phyloP scores from a whole-genome alignment of 202 grass and related monocot species.

The Panicum hallii region DNA sequence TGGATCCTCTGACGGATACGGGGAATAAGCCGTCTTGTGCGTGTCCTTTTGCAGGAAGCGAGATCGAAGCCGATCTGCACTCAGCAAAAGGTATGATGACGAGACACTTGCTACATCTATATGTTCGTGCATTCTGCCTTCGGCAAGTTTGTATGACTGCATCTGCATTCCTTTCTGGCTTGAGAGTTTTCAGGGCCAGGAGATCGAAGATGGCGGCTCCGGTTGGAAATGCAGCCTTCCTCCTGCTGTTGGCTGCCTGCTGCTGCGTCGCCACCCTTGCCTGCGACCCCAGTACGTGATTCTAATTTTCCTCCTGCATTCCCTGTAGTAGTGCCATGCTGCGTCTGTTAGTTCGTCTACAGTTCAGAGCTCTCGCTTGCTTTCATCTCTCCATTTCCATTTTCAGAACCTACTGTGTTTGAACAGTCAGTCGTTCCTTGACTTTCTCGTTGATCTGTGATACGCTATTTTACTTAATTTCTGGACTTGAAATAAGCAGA shows the following conservation, averaged over 20 bases:
- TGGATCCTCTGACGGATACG: constrained; percentile 10
- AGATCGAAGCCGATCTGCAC: background rate
- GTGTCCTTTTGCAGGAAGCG: constrained; percentile 29
- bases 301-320: background rate
- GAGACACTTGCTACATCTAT: constrained; percentile 1
- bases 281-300: constrained; percentile 47
- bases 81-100: constrained; percentile 11
- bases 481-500: constrained; percentile 24
- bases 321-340: background rate
- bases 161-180: background rate
- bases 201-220: constrained; percentile 26
- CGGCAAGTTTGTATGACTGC: background rate
- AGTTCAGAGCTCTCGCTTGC: background rate
- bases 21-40: constrained; percentile 19
- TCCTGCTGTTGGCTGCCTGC: constrained; percentile 29
- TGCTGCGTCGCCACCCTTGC: constrained; percentile 27
- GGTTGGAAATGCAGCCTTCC: background rate
- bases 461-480: background rate
- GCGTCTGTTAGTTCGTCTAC: background rate
- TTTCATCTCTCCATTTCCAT: background rate
- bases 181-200: background rate
- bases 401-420: background rate
- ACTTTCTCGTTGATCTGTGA: background rate
- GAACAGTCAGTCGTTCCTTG: no score
- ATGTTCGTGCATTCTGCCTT: constrained; percentile 29